Evolutionary conservation across 2,329 filamentous ascomycete species (phyloP), one percentile per base, ranked within the genome.

Genomic region (Corniculantispora saksenae): DNA sequence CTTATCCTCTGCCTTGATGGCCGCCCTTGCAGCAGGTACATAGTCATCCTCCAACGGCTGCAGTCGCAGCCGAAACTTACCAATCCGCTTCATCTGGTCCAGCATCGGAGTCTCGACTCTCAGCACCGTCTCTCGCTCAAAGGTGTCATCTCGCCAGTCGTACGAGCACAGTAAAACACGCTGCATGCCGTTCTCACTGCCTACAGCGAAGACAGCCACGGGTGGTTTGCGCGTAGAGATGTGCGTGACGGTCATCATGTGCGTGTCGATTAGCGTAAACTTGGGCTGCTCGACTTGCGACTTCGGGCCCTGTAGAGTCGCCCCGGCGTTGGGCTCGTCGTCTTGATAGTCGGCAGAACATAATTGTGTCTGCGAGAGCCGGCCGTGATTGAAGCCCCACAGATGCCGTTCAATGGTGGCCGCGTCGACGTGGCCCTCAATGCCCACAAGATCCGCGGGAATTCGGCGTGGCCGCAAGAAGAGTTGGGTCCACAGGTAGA

Each of bases 101-200:
- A 78, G 71, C 8, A 76, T 73, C 8, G 68, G 60, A 0, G 77
- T 77, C 27, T 77, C 74, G 48, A 83, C 73, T 1, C 81, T 73
- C 29, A 83, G 63, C 1, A 82, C 80, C 0, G 76, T 79, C 68
- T 82, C 80, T 3, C 58, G 58, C 58, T 40, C 58, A 61, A 51
- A 63, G 12, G 40, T 45, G 25, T 57, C 53, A 43, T 62, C 58
- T 0, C 73, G 75, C 76, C 76, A 79, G 66, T 83, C 79, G 62
- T 82, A 83, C 0, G 78, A 81, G 67, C 80, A 82, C 19, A 79
- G 71, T 6, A 83, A 69, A 3, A 78, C 78, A 9, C 81, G 74
- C 64, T 81, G 79, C 78, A 81, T 79, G 2, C 80, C 80, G 6
- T 78, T 79, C 66, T 82, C 81, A 1, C 70, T 69, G 9, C 78